Evolutionary conservation across 2,329 filamentous ascomycete genomes (phyloP).

Genomic region (Didymella exigua): DNA sequence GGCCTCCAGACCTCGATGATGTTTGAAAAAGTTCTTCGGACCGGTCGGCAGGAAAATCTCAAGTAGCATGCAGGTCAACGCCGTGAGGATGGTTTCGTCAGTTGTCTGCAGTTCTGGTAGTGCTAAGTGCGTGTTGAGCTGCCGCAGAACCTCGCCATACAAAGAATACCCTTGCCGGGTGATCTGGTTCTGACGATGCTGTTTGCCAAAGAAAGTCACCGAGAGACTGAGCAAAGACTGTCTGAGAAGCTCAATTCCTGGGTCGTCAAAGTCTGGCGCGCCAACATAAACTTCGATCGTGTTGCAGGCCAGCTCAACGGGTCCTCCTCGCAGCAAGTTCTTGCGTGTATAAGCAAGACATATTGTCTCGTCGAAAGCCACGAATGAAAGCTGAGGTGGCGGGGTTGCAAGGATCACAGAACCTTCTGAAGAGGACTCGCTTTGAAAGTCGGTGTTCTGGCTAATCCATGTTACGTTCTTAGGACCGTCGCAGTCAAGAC

Average conservation of each 20-base stretch:
- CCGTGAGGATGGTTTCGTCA: constrained; percentile 34
- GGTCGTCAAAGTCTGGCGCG: neutral
- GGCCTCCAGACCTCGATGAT: constrained; percentile 36
- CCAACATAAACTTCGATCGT: constrained; percentile 20
- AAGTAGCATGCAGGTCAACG: constrained; percentile 33
- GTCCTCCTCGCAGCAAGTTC: constrained; percentile 31
- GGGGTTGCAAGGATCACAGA: neutral
- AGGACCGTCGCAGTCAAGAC: constrained; percentile 32
- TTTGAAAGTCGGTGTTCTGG: constrained; percentile 12
- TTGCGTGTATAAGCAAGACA: constrained; percentile 37
- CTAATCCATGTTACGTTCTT: constrained; percentile 33
- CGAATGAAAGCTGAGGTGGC: constrained; percentile 20
- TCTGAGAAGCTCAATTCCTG: constrained; percentile 28
- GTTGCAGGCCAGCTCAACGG: constrained; percentile 34
- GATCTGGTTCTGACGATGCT: constrained; percentile 28
- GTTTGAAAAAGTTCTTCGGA: constrained; percentile 34
- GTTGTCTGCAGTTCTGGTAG: constrained; percentile 25
- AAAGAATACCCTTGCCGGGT: constrained; percentile 27
- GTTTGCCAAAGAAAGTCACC: constrained; percentile 34
- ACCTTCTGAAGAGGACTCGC: neutral
- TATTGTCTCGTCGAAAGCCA: constrained; percentile 33
- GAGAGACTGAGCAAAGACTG: constrained; percentile 33
- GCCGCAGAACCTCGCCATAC: constrained; percentile 33
- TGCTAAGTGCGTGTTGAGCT: constrained; percentile 29
- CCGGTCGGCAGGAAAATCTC: constrained; percentile 39